Percentiles rank a stretch among this genome's conserved stretches.
phyloP scores from a whole-genome alignment of 2,329 filamentous ascomycete genomes.

The Penicillium paneum region DNA sequence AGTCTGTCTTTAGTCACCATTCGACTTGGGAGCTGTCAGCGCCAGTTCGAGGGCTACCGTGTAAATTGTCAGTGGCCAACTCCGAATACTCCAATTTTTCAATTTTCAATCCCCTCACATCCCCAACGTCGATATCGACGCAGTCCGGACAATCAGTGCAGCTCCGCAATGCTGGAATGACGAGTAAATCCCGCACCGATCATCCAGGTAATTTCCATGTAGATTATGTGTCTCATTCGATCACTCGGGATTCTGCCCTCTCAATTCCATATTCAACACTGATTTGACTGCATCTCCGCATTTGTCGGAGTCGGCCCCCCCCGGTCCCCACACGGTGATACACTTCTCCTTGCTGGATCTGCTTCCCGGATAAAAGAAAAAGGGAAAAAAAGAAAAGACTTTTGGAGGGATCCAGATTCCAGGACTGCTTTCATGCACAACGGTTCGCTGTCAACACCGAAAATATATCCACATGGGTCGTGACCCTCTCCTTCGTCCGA shows the following conservation, averaged over 20 bases:
- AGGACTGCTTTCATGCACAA: constrained; percentile 16
- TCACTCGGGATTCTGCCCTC: neutral
- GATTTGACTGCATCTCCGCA: constrained; percentile 12
- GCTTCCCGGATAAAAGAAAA: constrained; percentile 16
- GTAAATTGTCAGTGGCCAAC: constrained; percentile 9
- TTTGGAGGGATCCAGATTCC: constrained; percentile 25
- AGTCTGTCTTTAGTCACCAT: constrained; percentile 1
- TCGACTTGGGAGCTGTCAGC: constrained; percentile 6
- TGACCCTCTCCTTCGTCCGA: constrained; percentile 22
- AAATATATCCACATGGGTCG: constrained; percentile 20
- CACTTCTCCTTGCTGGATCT: constrained; percentile 23
- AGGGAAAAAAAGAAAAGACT: constrained; percentile 17
- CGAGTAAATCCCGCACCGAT: constrained; percentile 5
- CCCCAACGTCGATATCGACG: neutral
- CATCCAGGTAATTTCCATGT: neutral
- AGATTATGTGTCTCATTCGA: constrained; percentile 4
- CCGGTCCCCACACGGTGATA: constrained; percentile 14
- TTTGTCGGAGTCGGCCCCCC: constrained; percentile 16
- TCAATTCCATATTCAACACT: neutral
- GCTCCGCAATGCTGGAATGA: constrained; percentile 3
- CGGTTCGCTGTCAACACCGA: constrained; percentile 30
- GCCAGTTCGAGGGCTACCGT: constrained; percentile 20
- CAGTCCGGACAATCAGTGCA: no score
- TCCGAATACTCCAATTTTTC: neutral
- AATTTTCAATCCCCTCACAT: constrained; percentile 1